Percentiles rank a stretch among this genome's conserved stretches.
phyloP scores from a whole-genome alignment of 2,329 filamentous ascomycete species.

The Aspergillus sp. region DNA sequence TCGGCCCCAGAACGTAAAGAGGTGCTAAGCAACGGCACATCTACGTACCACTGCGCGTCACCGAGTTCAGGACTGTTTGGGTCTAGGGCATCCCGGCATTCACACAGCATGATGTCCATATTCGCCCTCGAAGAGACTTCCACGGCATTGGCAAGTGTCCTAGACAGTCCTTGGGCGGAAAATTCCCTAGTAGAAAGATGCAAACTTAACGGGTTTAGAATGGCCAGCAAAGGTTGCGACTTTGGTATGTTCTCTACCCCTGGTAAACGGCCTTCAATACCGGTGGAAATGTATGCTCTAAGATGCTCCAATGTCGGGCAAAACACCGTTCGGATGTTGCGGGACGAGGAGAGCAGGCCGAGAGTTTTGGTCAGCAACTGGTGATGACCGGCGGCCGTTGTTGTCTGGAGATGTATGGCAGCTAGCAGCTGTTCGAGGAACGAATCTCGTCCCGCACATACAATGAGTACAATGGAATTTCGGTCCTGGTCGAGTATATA shows the following conservation, averaged over 20 bases:
- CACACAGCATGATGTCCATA: constrained; percentile 40
- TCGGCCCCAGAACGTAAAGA: constrained; percentile 52
- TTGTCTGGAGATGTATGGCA: constrained; percentile 41
- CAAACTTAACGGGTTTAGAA: constrained; percentile 43
- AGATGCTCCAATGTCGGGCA: constrained; percentile 73
- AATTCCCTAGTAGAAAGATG: constrained; percentile 47
- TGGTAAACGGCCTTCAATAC: not conserved
- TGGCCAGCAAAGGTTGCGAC: constrained; percentile 32
- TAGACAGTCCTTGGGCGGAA: constrained; percentile 49
- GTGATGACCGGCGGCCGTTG: constrained; percentile 24
- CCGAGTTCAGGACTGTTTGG: constrained; percentile 30
- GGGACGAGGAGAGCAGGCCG: constrained; percentile 66
- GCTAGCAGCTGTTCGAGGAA: constrained; percentile 63
- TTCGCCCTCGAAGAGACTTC: constrained; percentile 34
- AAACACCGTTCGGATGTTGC: constrained; percentile 70
- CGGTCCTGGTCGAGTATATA: constrained; percentile 59
- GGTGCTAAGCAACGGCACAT: constrained; percentile 63
- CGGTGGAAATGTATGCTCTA: constrained; percentile 68
- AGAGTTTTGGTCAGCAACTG: constrained; percentile 64
- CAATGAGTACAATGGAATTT: constrained; percentile 64
- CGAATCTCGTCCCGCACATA: constrained; percentile 64
- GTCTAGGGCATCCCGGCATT: constrained; percentile 37
- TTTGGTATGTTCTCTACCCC: not conserved
- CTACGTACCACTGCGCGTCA: constrained; percentile 46
- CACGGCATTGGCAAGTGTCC: constrained; percentile 42